Base-by-base conservation (phyloP, 192 early-diverging fungal genomes). In the Helicostylum pulchrum region DNA sequence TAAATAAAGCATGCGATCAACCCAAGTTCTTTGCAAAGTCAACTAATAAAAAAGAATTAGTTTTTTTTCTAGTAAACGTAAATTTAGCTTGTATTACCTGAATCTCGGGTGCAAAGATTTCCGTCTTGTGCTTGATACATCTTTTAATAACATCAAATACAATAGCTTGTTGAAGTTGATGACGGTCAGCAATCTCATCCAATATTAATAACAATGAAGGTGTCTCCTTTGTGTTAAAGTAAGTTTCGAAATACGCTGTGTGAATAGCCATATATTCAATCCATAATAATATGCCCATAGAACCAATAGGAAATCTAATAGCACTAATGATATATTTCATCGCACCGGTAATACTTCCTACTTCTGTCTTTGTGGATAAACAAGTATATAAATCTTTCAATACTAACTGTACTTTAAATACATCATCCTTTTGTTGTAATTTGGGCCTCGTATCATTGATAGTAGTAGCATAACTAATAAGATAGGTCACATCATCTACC, bases 171-270 rank as follows among this genome's bases (percentile, higher is more conserved):
- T 87, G 83, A 23, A 88, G 64, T n/a, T 85, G 86, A 64, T 92
- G 90, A 30, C 84, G 78, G 58, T 77, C 80, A 0, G 88, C 86
- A 65, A 92, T 89, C 68, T 92, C 90, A 54, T 92, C 90, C n/a
- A 92, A 76, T 23, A 92, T 44, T 12, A 87, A 62, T 64, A 87
- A 77, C 20, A 85, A 82, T 0, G 81, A 49, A 2, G 87, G 85
- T 1, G 79, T 78, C 60, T 87, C 86, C 8, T 79, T 77, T 30
- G 76, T 78, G 60, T 81, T 80, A 61, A 85, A 92, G 64, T 92
- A 89, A 1, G 80, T 89, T 53, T 84, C 83, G 63, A 87, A 90
- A 73, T 81, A 92, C 70, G 71, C 68, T 44, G 80, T 88, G 52
- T 88, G 82, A 14, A 67, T 79, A 9, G 88, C 71, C 26, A 88